Evolutionary conservation across 176 grass and related monocot species (phyloP).

Genomic region (Chloris gayana): DNA sequence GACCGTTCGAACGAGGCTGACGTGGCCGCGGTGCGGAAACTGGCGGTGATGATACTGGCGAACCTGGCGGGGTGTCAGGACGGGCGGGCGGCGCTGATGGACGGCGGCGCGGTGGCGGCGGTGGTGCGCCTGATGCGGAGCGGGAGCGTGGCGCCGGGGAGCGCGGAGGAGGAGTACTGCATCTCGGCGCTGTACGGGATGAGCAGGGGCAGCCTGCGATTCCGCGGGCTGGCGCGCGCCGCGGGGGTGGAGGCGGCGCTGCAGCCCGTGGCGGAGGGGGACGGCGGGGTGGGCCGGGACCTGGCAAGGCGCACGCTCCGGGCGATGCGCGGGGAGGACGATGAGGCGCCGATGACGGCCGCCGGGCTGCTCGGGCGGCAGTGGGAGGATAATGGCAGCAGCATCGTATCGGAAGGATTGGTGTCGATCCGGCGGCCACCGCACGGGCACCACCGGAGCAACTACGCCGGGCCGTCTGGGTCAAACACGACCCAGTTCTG

Average conservation of each 20-base stretch:
- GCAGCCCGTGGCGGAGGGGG: constrained; percentile 49
- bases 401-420: constrained; percentile 61
- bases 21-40: constrained; percentile 47
- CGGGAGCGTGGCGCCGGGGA: too few species aligned
- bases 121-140: too few species aligned
- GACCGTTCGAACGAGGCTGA: constrained; percentile 22
- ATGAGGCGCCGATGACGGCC: constrained; percentile 22
- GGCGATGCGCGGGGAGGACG: constrained; percentile 68
- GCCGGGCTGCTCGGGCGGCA: constrained; percentile 17
- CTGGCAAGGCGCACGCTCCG: constrained; percentile 69
- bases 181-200: constrained; percentile 35
- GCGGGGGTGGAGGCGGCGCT: constrained; percentile 63
- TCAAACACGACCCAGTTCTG: constrained; percentile 66
- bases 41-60: constrained; percentile 72
- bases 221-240: constrained; percentile 73
- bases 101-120: constrained; percentile 60
- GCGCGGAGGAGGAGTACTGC: too few species aligned
- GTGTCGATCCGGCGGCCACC: constrained; percentile 56
- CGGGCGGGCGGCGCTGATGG: constrained; percentile 73
- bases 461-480: constrained; percentile 45
- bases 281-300: constrained; percentile 49
- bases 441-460: constrained; percentile 29
- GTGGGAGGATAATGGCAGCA: constrained; percentile 45
- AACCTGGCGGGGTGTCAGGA: constrained; percentile 66
- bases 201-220: constrained; percentile 74